Evolutionary conservation across 169 alveolate genomes (phyloP).

Genomic region (Ichthyophthirius multifiliis): DNA sequence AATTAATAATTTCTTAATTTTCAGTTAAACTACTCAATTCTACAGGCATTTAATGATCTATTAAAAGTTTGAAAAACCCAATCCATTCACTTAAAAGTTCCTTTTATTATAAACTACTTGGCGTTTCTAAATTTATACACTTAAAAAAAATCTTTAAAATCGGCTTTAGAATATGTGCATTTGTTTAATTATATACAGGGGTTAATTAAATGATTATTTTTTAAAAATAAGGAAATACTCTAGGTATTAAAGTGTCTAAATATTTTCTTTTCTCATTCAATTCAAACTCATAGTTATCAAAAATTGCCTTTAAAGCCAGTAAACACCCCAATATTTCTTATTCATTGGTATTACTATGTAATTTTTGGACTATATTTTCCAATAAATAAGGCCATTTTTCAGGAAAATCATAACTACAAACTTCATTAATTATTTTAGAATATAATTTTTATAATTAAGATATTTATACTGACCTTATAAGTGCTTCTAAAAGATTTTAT

Average conservation of each 20-base stretch:
- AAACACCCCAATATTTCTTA: not conserved
- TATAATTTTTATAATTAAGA: not conserved
- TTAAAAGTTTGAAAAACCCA: constrained; percentile 30
- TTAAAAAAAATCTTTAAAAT: constrained; percentile 36
- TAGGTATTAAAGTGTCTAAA: constrained; percentile 17
- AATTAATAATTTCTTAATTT: constrained; percentile 16
- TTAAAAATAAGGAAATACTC: constrained; percentile 34
- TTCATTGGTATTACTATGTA: not conserved
- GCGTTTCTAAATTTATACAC: constrained; percentile 33
- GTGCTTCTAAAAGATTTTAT: not conserved
- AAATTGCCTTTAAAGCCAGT: not conserved
- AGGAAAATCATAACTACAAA: not conserved
- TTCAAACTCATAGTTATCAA: constrained; percentile 14
- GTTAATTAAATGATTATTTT: not conserved
- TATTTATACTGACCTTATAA: not conserved
- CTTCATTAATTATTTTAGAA: not conserved
- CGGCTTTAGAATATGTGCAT: constrained; percentile 9
- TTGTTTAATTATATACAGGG: constrained; percentile 9
- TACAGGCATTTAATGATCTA: constrained; percentile 33
- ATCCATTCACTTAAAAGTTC: constrained; percentile 33
- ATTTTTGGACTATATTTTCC: not conserved
- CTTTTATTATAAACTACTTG: not conserved
- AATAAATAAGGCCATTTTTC: not conserved
- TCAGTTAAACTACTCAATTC: constrained; percentile 27
- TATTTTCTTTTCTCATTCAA: constrained; percentile 36